Evolutionary conservation across 23 red algal species (phyloP), one percentile per base, ranked within the genome.

Genomic region (Gracilaria domingensis): DNA sequence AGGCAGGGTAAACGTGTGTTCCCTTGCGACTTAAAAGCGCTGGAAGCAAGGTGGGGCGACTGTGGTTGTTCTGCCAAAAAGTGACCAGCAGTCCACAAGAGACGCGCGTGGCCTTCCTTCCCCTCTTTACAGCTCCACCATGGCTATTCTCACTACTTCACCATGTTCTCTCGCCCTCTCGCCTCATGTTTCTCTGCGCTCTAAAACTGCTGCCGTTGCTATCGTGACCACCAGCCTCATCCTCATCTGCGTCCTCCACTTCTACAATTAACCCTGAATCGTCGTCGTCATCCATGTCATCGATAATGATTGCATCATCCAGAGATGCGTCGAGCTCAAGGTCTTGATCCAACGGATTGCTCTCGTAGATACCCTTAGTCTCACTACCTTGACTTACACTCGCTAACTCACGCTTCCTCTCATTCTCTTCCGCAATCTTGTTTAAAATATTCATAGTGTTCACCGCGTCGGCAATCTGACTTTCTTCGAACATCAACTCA

Each of bases 1-100:
- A 40, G 92, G 28, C 55, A 81, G 20, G 81, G 92, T 1, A 95
- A 95, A 71, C 45, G 26, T 16, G 78, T 65, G 23, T 95, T 95
- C 49, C 92, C 92, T 7, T 95, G 92, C 69, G 49, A 79, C 16
- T 32, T 95, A 34, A 51, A 67, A 42, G 44, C 33, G 2, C 58
- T 95, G 55, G 82, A 95, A 39, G 51, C 35, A 1, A 60, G 92
- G 75, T 95, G 92, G 92, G 80, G 86, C 13, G 92, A 95, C 77
- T 86, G 91, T 66, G 91, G 91, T 21, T 94, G 91, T 62, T 53
- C 80, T 37, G 16, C 32, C 74, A 90, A 81, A 38, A 79, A 90
- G 50, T 80, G 73, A 75, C 16, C 53, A n/a, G n/a, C n/a, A n/a
- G n/a, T n/a, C n/a, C n/a, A n/a, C n/a, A n/a, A n/a, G n/a, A n/a